Evolutionary conservation across 2,329 filamentous ascomycete genomes (phyloP).

Genomic region (Beauveria australis): DNA sequence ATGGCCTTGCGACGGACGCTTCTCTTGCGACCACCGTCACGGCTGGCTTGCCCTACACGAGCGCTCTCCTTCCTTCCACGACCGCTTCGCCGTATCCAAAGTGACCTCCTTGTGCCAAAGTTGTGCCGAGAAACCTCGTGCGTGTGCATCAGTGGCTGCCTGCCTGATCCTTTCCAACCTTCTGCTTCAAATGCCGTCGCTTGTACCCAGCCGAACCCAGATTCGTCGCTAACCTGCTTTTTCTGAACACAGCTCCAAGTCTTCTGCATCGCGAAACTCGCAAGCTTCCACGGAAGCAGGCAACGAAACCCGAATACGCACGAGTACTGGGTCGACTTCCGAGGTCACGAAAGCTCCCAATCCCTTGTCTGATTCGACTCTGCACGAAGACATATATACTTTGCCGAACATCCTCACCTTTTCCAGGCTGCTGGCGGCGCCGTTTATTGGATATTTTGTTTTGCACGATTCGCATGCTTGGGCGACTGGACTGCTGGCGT

Average conservation of each 20-base stretch:
- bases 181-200: background rate
- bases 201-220: background rate
- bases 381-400: conserved; percentile 90
- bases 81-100: background rate
- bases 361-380: background rate
- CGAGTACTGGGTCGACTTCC: background rate
- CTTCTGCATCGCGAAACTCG: background rate
- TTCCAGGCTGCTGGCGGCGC: conserved; percentile 74
- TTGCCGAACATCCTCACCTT: conserved; percentile 91
- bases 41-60: background rate
- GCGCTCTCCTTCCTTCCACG: background rate
- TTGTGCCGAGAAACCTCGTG: conserved; percentile 3
- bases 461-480: conserved; percentile 71
- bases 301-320: background rate
- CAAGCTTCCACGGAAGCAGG: background rate
- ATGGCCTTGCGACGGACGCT: background rate
- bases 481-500: conserved; percentile 80
- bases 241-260: background rate
- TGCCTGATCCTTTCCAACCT: background rate
- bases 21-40: background rate
- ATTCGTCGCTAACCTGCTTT: background rate
- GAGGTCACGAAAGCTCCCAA: background rate
- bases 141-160: background rate
- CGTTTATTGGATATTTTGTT: conserved; percentile 80
- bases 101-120: background rate